phyloP scores from a whole-genome alignment of 257 asterid species.

The Nyctanthes arbortristis region DNA sequence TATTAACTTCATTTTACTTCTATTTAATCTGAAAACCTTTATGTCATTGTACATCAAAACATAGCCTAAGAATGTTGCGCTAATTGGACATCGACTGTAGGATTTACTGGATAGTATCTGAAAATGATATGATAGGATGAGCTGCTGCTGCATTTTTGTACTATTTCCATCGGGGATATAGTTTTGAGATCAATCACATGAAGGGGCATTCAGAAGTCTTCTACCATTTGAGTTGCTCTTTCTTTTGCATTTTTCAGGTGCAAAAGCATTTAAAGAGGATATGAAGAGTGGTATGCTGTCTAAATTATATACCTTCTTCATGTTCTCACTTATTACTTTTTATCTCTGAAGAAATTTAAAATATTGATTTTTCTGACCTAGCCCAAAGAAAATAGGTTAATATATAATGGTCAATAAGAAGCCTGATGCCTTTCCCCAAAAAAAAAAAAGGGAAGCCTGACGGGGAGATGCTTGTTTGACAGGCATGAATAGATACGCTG shows the following conservation, averaged over 20 bases:
- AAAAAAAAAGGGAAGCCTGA: no score
- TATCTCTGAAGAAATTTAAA: not conserved
- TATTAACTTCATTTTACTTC: not conserved
- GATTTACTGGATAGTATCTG: not conserved
- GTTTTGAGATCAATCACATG: not conserved
- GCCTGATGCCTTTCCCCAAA: no score
- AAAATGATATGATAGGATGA: not conserved
- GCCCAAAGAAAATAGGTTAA: not conserved
- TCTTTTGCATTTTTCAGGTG: slow-evolving; percentile 42
- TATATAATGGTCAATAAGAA: not conserved
- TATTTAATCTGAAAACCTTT: not conserved
- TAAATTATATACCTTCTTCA: slow-evolving; percentile 12
- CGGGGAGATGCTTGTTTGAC: no score
- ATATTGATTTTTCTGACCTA: not conserved
- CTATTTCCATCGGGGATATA: not conserved
- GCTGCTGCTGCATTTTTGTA: not conserved
- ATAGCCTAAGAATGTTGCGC: not conserved
- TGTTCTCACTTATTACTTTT: slow-evolving; percentile 15
- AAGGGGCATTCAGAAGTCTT: not conserved
- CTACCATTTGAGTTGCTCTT: slow-evolving; percentile 20
- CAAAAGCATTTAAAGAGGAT: slow-evolving; percentile 70
- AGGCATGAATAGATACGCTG: not conserved
- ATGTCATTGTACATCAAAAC: no score
- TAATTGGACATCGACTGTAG: not conserved
- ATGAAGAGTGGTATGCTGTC: slow-evolving; percentile 48